Evolutionary conservation across 1,139 yeast genomes (phyloP).

Genomic region (Eremothecium coryli): DNA sequence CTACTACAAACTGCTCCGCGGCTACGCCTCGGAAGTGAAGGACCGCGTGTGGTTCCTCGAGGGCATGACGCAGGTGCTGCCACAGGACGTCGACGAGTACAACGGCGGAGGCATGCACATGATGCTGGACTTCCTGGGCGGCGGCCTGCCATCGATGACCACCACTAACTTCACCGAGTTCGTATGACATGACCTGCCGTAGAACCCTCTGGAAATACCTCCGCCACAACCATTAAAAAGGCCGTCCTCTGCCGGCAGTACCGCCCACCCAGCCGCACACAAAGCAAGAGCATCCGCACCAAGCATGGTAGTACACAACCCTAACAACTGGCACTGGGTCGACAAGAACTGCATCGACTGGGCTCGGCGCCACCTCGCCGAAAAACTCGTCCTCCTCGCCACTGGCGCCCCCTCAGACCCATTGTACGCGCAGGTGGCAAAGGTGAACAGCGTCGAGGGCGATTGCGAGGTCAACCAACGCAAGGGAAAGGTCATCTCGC

Average conservation of each 20-base stretch:
- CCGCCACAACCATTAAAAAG: neutral
- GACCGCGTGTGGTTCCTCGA: slow-evolving; percentile 91
- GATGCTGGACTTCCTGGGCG: slow-evolving; percentile 81
- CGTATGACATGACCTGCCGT: slow-evolving; percentile 13
- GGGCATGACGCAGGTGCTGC: slow-evolving; percentile 79
- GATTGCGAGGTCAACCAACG: slow-evolving; percentile 96
- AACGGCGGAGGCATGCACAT: slow-evolving; percentile 84
- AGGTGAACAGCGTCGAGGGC: slow-evolving; percentile 72
- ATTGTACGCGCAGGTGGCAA: slow-evolving; percentile 37
- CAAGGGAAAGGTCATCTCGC: slow-evolving; percentile 89
- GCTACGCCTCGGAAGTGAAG: slow-evolving; percentile 77
- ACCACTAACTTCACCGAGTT: slow-evolving; percentile 34
- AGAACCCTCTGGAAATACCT: neutral
- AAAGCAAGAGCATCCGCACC: too few species aligned
- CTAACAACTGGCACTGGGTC: slow-evolving; percentile 96
- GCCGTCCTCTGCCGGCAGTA: neutral
- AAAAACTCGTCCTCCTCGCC: slow-evolving; percentile 44
- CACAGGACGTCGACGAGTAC: slow-evolving; percentile 75
- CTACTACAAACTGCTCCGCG: slow-evolving; percentile 70
- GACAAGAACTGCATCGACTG: slow-evolving; percentile 93
- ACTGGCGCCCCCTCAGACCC: slow-evolving; percentile 34
- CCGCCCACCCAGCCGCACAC: neutral
- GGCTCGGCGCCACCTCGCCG: slow-evolving; percentile 69
- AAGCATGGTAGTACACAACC: slow-evolving; percentile 60
- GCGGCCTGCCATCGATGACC: slow-evolving; percentile 55